phyloP scores from a whole-genome alignment of 2,329 filamentous ascomycete genomes.

The Diaporthe helianthi region DNA sequence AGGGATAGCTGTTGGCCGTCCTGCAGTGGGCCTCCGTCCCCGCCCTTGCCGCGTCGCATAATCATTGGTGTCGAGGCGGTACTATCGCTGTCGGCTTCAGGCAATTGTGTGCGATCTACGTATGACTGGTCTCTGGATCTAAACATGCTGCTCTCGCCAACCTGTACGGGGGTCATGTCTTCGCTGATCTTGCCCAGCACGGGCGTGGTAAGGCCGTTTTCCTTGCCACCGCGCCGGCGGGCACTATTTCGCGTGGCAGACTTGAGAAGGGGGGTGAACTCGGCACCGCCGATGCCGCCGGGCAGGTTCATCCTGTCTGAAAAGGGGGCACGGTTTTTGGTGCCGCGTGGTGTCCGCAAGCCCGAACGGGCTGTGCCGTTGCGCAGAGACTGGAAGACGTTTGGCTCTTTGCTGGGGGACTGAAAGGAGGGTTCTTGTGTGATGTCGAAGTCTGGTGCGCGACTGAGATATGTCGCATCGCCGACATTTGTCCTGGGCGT shows the following conservation, averaged over 20 bases:
- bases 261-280: constrained; percentile 95
- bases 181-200: constrained; percentile 73
- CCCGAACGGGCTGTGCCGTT: constrained; percentile 65
- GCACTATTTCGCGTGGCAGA: constrained; percentile 76
- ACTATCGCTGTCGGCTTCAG: constrained; percentile 80
- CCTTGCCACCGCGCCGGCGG: constrained; percentile 66
- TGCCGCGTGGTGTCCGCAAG: constrained; percentile 75
- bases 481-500: constrained; percentile 86
- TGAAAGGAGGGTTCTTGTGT: constrained; percentile 89
- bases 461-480: constrained; percentile 81
- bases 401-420: constrained; percentile 78
- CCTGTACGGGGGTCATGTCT: constrained; percentile 76
- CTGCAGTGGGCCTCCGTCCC: constrained; percentile 61
- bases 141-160: constrained; percentile 75
- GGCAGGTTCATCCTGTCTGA: constrained; percentile 76
- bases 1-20: constrained; percentile 91
- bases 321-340: constrained; percentile 65
- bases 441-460: constrained; percentile 77
- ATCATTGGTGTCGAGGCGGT: constrained; percentile 82
- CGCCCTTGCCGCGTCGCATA: constrained; percentile 68
- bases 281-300: constrained; percentile 68
- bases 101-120: constrained; percentile 75
- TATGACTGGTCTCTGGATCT: constrained; percentile 70
- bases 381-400: constrained; percentile 77
- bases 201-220: constrained; percentile 70